Evolutionary conservation across 2,329 filamentous ascomycete species (phyloP), one percentile per base, ranked within the genome.

Genomic region (Scopulariopsis brevicaulis): DNA sequence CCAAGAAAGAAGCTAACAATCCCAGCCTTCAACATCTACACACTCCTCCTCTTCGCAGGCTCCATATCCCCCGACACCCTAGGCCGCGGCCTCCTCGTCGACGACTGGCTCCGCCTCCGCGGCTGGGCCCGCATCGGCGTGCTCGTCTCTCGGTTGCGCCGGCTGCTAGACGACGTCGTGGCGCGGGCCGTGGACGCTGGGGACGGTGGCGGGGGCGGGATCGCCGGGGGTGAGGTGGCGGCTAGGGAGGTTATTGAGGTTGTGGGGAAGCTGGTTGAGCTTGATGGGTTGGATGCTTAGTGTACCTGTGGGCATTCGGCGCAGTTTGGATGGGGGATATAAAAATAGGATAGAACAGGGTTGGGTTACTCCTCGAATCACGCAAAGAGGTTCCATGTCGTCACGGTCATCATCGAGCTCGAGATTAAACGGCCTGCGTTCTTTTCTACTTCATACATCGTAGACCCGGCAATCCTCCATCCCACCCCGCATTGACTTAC

Each of bases 51-150:
- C 59, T 97, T 99, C 71, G 88, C 86, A 1, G 94, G 94, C 0
- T 78, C 83, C 1, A 90, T 97, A 55, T 83, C 85, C 60, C 82
- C 97, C 3, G 94, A 97, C 71, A 96, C 91, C 0, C 76, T 91
- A 51, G 93, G 93, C 6, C 79, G 92, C 24, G 94, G 94, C 0
- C 74, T 99, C 20, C 76, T 96, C 3, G 89, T 99, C 3, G 94
- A 97, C 71, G 91, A 90, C 56, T 97, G 93, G 94, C 76, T 97
- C 57, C 71, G 78, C 40, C 74, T 99, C 35, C 81, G 90, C 25
- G 94, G 94, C 1, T 99, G 94, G 94, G 93, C 94, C 1, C 82
- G 94, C 53, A 94, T 99, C 62, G 94, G 93, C 34, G 93, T 97
- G 14, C 71, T 99, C 63, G 87, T 96, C 2, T 89, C 87, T 53